A percentile compares a stretch with the other conserved stretches of the same genome.
These are phyloP conservation scores for Sherardia arvensis DNA, from an alignment of 257 asterid species.

Conservation along the genomic window DNA sequence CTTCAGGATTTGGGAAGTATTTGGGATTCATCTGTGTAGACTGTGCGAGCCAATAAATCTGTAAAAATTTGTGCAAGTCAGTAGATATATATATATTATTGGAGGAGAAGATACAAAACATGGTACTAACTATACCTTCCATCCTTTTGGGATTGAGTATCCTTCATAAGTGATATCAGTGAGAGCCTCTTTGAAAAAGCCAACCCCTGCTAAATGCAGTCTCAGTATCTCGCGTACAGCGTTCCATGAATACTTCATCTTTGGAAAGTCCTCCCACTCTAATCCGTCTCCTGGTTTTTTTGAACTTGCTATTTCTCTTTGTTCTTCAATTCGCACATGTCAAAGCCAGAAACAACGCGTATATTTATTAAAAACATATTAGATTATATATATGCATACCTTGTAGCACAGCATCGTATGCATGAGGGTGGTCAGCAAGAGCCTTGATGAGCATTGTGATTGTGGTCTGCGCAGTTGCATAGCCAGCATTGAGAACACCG, in stretches of 20 bases:
- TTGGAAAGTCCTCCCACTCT: neutral
- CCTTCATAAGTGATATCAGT: too few relatives aligned
- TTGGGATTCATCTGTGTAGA: neutral
- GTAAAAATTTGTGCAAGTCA: too few relatives aligned
- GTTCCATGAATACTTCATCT: neutral
- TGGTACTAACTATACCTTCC: neutral
- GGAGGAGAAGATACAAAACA: too few relatives aligned
- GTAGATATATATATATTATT: too few relatives aligned
- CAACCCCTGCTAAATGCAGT: neutral
- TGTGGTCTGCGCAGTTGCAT: too few relatives aligned
- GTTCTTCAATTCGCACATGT: too few relatives aligned
- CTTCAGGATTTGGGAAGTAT: neutral
- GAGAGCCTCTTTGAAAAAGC: too few relatives aligned
- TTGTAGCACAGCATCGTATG: slow-evolving; percentile 1
- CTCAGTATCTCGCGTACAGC: neutral
- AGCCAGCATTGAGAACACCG: slow-evolving; percentile 12
- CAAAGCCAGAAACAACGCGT: too few relatives aligned
- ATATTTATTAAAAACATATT: too few relatives aligned
- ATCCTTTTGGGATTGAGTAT: too few relatives aligned
- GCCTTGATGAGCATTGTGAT: too few relatives aligned
- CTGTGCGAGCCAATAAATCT: neutral
- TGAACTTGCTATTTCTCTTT: neutral
- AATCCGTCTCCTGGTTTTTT: neutral
- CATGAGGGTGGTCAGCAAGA: slow-evolving; percentile 13
- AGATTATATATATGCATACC: too few relatives aligned